Evolutionary conservation across 2,329 filamentous ascomycete genomes (phyloP).

Genomic region (Colletotrichum lupini): DNA sequence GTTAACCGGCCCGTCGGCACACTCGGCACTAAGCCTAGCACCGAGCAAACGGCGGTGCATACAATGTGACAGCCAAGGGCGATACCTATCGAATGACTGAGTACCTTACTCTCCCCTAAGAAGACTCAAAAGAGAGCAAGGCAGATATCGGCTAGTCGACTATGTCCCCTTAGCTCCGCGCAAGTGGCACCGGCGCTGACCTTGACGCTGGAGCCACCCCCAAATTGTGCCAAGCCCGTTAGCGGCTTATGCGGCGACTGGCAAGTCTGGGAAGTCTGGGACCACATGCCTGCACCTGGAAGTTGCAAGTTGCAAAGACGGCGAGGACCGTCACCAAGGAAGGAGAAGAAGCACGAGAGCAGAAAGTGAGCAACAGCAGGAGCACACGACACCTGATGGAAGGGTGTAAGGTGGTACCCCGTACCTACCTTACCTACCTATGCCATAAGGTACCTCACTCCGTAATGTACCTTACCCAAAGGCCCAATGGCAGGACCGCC

Average conservation of each 20-base stretch:
- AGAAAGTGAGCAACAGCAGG: neutral
- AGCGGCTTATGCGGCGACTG: constrained; percentile 29
- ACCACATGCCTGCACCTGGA: too few species aligned
- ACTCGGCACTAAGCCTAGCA: neutral
- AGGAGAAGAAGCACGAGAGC: constrained; percentile 6
- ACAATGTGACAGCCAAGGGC: neutral
- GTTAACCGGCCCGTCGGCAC: neutral
- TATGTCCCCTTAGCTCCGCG: neutral
- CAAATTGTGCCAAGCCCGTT: constrained; percentile 26
- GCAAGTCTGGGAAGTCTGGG: neutral
- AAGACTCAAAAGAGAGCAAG: neutral
- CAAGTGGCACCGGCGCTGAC: neutral
- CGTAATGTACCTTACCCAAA: too few species aligned
- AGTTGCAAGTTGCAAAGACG: neutral
- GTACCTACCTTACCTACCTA: too few species aligned
- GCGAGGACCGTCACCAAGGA: constrained; percentile 24
- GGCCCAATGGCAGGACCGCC: neutral
- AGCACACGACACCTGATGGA: constrained; percentile 23
- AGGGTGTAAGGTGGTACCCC: too few species aligned
- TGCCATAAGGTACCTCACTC: too few species aligned
- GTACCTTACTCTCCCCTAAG: neutral
- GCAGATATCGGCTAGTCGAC: neutral
- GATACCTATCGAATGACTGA: neutral
- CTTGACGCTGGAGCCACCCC: constrained; percentile 1
- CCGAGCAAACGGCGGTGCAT: neutral